Conservation (phyloP, 2,329 filamentous ascomycete genomes). For the Onygenales sp. region DNA sequence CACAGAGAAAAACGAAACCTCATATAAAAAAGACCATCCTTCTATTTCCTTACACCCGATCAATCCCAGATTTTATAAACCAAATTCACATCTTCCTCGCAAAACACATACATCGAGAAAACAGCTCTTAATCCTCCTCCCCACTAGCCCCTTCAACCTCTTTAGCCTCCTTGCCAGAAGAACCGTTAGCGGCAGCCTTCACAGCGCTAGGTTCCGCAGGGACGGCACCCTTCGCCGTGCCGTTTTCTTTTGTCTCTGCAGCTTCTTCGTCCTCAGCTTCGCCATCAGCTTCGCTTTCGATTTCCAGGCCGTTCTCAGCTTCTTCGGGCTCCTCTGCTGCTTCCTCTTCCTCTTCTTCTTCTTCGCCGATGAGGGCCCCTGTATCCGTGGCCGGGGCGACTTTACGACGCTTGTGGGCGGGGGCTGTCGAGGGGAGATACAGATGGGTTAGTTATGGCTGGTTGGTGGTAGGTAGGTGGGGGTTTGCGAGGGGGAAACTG, state of each 20-base stretch:
- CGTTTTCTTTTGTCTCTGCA: conserved; percentile 14
- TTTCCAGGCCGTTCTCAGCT: conserved; percentile 8
- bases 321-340: conserved; percentile 1
- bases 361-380: conserved; percentile 1
- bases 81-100: too few relatives aligned
- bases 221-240: conserved; percentile 6
- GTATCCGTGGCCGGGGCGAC: conserved; percentile 11
- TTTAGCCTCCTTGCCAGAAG: conserved; percentile 24
- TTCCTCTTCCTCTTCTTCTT: conserved; percentile 18
- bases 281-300: conserved; percentile 13
- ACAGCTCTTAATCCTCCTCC: conserved; percentile 17
- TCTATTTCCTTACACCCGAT: too few relatives aligned
- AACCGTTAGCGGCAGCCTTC: conserved; percentile 8
- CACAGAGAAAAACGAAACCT: conserved; percentile 7
- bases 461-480: too few relatives aligned
- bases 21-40: conserved; percentile 1
- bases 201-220: background rate
- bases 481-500: background rate
- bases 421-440: conserved; percentile 8
- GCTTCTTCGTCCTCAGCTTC: conserved; percentile 17
- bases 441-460: background rate
- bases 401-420: conserved; percentile 19
- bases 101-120: background rate
- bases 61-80: too few relatives aligned
- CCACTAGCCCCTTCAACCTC: conserved; percentile 28